phyloP scores from a whole-genome alignment of 2,329 filamentous ascomycete genomes.

The Rhytidhysteron rufulum region DNA sequence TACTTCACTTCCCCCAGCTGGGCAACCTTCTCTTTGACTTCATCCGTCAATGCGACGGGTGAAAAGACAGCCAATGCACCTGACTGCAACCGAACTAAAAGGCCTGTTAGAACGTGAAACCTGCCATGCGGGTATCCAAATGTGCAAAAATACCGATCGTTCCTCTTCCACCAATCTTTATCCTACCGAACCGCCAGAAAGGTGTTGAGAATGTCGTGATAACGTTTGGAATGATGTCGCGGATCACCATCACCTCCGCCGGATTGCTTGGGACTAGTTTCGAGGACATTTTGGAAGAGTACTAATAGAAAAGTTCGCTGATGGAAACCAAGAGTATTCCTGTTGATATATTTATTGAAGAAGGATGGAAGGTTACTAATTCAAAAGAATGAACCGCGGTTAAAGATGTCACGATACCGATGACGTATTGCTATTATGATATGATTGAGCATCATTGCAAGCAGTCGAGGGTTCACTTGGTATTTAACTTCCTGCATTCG shows the following conservation, averaged over 20 bases:
- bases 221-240: conserved; percentile 69
- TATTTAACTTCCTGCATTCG: background rate
- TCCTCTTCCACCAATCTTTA: conserved; percentile 82
- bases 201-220: conserved; percentile 77
- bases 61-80: conserved; percentile 86
- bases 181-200: conserved; percentile 72
- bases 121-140: no score
- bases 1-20: conserved; percentile 67
- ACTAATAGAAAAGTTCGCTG: background rate
- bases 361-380: no score
- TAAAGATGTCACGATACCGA: no score
- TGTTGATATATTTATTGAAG: conserved; percentile 1
- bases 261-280: conserved; percentile 58
- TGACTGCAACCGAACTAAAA: conserved; percentile 68
- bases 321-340: background rate
- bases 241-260: conserved; percentile 82
- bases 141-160: conserved; percentile 68
- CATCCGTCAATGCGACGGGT: conserved; percentile 77
- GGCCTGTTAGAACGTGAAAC: conserved; percentile 13
- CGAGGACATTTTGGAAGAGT: conserved; percentile 24
- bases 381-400: no score
- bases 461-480: no score
- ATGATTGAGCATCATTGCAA: no score
- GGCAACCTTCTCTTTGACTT: conserved; percentile 63
- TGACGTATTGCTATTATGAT: no score